Conservation (phyloP, 78 protist species). For the Chrysochromulina tobinii region DNA sequence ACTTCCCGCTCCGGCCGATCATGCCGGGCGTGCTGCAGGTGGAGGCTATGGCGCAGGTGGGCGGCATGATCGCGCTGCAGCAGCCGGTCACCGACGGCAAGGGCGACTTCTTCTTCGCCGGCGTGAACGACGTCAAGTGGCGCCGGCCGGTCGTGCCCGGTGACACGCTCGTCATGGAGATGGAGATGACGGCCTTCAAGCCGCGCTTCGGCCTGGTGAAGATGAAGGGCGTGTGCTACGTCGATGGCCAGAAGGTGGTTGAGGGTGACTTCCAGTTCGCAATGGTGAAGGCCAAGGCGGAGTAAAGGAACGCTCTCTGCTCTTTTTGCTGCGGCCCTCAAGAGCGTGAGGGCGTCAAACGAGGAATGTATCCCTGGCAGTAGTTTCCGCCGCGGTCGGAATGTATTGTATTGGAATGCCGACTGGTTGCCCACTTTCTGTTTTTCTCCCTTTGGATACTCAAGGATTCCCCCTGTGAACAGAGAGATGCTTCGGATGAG, state of each 20-base stretch:
- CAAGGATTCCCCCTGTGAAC: no score
- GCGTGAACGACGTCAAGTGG: constrained; percentile 33
- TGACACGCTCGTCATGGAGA: constrained; percentile 43
- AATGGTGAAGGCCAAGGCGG: not conserved
- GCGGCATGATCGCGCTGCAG: constrained; percentile 29
- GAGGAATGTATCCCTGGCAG: no score
- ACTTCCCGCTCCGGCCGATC: constrained; percentile 42
- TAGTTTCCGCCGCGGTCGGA: no score
- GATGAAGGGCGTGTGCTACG: constrained; percentile 18
- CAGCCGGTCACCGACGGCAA: not conserved
- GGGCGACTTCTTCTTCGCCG: constrained; percentile 46
- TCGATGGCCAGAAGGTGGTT: constrained; percentile 26
- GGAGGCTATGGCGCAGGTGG: constrained; percentile 24
- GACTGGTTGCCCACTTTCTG: no score
- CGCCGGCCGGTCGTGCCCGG: constrained; percentile 42
- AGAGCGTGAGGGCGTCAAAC: no score
- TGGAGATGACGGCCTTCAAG: constrained; percentile 33
- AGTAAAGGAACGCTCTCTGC: no score
- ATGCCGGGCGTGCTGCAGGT: constrained; percentile 56
- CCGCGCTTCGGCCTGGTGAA: constrained; percentile 34
- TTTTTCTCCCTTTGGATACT: no score
- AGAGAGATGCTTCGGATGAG: no score
- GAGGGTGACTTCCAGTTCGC: constrained; percentile 23
- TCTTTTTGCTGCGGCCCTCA: no score
- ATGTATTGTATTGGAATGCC: no score